Base-by-base conservation (phyloP, 352 stramenopile species). In the Globisporangium nagaii region DNA sequence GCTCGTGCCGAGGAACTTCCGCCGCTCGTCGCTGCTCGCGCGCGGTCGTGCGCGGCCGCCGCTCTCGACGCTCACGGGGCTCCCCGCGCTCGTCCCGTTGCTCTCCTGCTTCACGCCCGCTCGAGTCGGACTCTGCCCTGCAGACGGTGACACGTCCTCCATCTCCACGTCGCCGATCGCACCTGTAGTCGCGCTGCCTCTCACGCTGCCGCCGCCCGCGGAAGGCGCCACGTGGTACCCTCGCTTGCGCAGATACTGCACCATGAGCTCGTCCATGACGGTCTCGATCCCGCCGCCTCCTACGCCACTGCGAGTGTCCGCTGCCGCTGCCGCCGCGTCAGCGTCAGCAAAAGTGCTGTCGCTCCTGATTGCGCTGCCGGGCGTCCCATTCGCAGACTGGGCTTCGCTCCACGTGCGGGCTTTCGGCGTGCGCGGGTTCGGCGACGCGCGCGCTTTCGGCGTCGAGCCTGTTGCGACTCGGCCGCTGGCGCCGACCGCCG, bases 261-360 rank as follows among this genome's bases (percentile, higher is more conserved):
- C 63, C 73, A 90, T 55, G 20, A 90, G 65, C 53, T 86, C 65
- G 57, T 90, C 79, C 74, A 87, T 85, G 52, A 80, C 60, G 45
- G 53, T 53, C 30, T 57, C 61, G 34, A 62, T 56, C 41, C 32
- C n/a, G n/a, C n/a, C n/a, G n/a, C n/a, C 15, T 41, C 22, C 20
- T 10, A 31, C 22, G 35, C 45, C 19, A 41, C 17, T 17, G 22
- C 11, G 24, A 41, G 1, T 28, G n/a, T n/a, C n/a, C n/a, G n/a
- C n/a, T n/a, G n/a, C n/a, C n/a, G n/a, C n/a, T 25, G 6, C 45
- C 20, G 28, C 20, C 24, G 20, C 40, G 22, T 32, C 41, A 15
- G 12, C 41, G 20, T 2, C 41, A 46, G n/a, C n/a, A n/a, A n/a
- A n/a, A n/a, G n/a, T n/a, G n/a, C n/a, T 5, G 5, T 11, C 41